Evolutionary conservation across 2,329 filamentous ascomycete genomes (phyloP), one percentile per base, ranked within the genome.

Genomic region (Orbilia oligospora): DNA sequence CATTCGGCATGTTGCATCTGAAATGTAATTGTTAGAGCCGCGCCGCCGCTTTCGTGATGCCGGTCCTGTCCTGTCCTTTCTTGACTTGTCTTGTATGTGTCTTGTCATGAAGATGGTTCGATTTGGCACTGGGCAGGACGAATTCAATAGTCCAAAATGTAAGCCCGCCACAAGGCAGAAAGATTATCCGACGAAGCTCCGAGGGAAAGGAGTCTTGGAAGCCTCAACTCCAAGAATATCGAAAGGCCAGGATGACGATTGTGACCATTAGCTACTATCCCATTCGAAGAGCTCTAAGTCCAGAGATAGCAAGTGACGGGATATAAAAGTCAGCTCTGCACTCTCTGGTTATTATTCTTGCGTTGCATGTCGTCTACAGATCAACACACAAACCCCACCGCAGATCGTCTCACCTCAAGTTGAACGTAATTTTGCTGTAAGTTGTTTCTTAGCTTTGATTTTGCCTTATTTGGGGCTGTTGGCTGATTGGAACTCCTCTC

Each of bases 301-400:
- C n/a, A n/a, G 30, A 9, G 48, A 53, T 61, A 63, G 51, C 49
- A 55, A 63, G 44, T 20, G 6, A 46, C n/a, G n/a, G 10, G 18
- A 20, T 46, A 46, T 30, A 36, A 44, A 55, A 48, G 36, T 55
- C 27, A 55, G 27, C 27, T 3, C 3, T 30, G 27, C 3, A 30
- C 27, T 30, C n/a, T n/a, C n/a, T n/a, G n/a, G n/a, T n/a, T n/a
- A n/a, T n/a, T n/a, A 20, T 6, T 6, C 44, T 53, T 69, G 75
- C 55, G 75, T 78, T 78, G 75, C 68, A 68, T 68, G 68, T 78
- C 75, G 63, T 72, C 75, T 77, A 72, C 75, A 46, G 68, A 55
- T 68, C 75, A 78, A 78, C 75, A 68, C 75, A 78, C 58, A 65
- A 65, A 64, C 36, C 6, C 4, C 12, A 38, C 65, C 12, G 65